Conservation (phyloP, 345 rosid genomes). For the Pistacia atlantica region DNA sequence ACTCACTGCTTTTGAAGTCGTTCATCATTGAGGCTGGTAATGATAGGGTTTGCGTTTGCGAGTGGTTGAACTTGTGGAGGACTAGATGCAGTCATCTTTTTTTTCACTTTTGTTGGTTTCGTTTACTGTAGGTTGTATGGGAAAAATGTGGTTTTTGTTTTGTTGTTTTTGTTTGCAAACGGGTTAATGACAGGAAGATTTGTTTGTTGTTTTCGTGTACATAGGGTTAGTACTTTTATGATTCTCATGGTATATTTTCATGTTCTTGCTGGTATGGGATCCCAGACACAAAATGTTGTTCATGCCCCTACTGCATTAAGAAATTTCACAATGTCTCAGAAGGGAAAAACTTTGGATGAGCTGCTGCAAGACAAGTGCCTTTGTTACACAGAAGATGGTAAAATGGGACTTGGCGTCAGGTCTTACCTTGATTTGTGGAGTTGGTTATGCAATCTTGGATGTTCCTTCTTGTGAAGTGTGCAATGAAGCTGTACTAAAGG, state of each 20-base stretch:
- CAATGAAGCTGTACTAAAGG: slow-evolving; percentile 93
- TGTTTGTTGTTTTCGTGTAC: too few species aligned
- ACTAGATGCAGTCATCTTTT: too few species aligned
- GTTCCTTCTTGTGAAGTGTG: slow-evolving; percentile 86
- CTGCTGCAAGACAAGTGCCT: slow-evolving; percentile 82
- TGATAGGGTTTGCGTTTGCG: too few species aligned
- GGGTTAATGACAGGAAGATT: too few species aligned
- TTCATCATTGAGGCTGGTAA: too few species aligned
- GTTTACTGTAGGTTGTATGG: too few species aligned
- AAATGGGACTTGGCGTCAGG: slow-evolving; percentile 76
- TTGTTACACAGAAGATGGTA: slow-evolving; percentile 53
- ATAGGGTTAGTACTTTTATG: slow-evolving; percentile 3
- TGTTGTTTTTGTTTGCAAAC: too few species aligned
- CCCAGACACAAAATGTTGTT: slow-evolving; percentile 41
- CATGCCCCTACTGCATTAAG: slow-evolving; percentile 67
- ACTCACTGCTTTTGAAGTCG: too few species aligned
- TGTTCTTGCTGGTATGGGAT: slow-evolving; percentile 41
- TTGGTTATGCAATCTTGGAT: slow-evolving; percentile 70
- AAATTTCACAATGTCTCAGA: slow-evolving; percentile 79
- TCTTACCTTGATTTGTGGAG: slow-evolving; percentile 85
- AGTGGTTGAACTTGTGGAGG: too few species aligned
- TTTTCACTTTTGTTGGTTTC: too few species aligned
- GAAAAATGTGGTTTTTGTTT: too few species aligned
- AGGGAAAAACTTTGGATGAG: slow-evolving; percentile 74
- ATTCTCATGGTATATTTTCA: slow-evolving; percentile 30